Evolutionary conservation across 78 protist species (phyloP).

Genomic region (Bodo saltans): DNA sequence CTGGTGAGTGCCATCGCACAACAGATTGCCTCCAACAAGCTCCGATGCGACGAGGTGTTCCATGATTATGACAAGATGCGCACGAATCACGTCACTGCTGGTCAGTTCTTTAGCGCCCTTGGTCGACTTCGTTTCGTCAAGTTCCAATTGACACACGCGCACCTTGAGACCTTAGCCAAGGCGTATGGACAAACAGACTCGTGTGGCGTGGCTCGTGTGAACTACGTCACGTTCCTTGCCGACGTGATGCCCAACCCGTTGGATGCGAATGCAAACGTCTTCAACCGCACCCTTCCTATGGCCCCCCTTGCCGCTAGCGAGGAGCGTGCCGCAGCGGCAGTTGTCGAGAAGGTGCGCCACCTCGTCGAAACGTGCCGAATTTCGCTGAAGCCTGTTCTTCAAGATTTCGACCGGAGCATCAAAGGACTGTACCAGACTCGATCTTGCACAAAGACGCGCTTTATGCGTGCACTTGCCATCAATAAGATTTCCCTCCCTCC

Average conservation of each 20-base stretch:
- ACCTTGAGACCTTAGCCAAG: not conserved
- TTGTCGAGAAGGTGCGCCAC: not conserved
- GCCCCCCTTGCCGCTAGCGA: not conserved
- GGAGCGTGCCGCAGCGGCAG: not conserved
- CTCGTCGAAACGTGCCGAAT: not conserved
- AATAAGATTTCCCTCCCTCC: not conserved
- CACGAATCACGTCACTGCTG: not conserved
- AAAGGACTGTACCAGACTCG: constrained; percentile 1
- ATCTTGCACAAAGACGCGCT: not conserved
- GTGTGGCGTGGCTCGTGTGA: not conserved
- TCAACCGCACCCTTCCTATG: not conserved
- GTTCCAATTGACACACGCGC: not conserved
- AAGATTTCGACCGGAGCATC: constrained; percentile 17
- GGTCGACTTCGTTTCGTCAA: not conserved
- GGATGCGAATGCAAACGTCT: not conserved
- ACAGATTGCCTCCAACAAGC: not conserved
- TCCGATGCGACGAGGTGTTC: not conserved
- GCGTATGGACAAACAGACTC: not conserved
- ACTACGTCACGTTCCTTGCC: not conserved
- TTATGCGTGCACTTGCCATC: constrained; percentile 1
- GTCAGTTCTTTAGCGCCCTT: not conserved
- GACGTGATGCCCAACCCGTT: not conserved
- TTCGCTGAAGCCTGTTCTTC: not conserved
- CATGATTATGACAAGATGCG: constrained; percentile 3
- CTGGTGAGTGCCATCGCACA: not conserved